Base-by-base conservation (phyloP, 306 rosid species). In the Fragaria nilgerrensis region DNA sequence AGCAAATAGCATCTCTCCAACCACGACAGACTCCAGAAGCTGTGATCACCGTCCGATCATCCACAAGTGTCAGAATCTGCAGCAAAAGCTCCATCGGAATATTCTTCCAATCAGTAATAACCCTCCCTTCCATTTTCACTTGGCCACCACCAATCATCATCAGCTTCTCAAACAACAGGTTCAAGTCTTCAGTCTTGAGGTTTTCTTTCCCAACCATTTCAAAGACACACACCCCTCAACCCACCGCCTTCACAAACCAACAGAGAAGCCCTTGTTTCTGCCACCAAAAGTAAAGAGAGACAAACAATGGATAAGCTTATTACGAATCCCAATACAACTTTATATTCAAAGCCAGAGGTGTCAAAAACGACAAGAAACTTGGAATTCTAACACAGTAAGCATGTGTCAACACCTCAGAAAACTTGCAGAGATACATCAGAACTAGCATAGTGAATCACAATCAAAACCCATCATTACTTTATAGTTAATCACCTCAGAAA, bases 11-110 rank as follows among this genome's bases (percentile, higher is more conserved):
- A 78, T 91, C 98, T 85, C 99, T 92, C 99, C 99, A 96, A 2
- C 96, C 98, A 80, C 99, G 92, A 78, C 99, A 96, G 62, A 96
- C 96, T 3, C 92, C 96, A 48, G 93, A 89, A 52, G 91, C 98
- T 59, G 39, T 49, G 82, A 96, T 84, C 74, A 86, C 96, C 1
- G 94, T 84, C 81, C 76, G 92, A 88, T 93, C 93, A 82, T 89
- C 98, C 36, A 83, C 88, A 77, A 91, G 89, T 0, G 93, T 83
- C 69, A 92, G 41, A 55, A 96, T 91, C 68, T 96, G 97, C 87
- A 96, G 32, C 80, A 96, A 81, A 39, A 96, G 99, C 85, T 96
- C 99, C 86, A 89, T 90, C 9, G 99, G 98, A 81, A 96, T 92
- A 79, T 92, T 98, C 80, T 93, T 93, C 99, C 99, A 92, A 73